Evolutionary conservation across 192 early-diverging fungal species (phyloP).

Genomic region (Gaertneriomyces sp.): DNA sequence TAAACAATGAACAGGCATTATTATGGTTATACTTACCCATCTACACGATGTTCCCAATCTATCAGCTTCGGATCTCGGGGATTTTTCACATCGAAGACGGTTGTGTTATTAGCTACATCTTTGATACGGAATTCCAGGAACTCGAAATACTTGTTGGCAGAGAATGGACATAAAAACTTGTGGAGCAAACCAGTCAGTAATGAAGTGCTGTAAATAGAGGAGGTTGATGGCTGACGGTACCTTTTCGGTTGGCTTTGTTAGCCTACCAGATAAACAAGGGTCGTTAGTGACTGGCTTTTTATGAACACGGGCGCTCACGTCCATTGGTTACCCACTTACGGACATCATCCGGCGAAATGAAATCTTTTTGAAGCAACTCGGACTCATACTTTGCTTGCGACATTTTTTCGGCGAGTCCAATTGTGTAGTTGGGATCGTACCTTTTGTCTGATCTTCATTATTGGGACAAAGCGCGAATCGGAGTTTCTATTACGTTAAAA

Average conservation of each 20-base stretch:
- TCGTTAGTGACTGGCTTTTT: background rate
- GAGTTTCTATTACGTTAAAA: no score
- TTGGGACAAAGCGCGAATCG: no score
- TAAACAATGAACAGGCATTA: background rate
- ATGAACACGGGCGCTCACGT: no score
- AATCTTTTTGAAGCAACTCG: no score
- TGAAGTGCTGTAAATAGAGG: background rate
- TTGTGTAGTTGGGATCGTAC: no score
- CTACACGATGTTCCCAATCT: background rate
- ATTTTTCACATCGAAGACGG: conserved; percentile 4
- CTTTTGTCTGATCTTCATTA: no score
- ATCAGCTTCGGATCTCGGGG: no score
- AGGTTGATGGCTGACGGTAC: conserved; percentile 4
- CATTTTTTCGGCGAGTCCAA: no score
- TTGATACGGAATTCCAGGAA: conserved; percentile 51
- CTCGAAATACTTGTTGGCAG: conserved; percentile 28
- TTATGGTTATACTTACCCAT: background rate
- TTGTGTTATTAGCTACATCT: conserved; percentile 35
- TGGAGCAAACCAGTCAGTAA: background rate
- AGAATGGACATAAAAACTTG: conserved; percentile 30
- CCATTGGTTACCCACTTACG: no score
- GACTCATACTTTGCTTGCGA: no score
- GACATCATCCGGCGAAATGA: no score
- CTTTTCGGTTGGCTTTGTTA: conserved; percentile 32
- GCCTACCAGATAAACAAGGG: background rate